phyloP scores from a whole-genome alignment of 2,329 filamentous ascomycete species.

The Pseudocercospora cruenta region DNA sequence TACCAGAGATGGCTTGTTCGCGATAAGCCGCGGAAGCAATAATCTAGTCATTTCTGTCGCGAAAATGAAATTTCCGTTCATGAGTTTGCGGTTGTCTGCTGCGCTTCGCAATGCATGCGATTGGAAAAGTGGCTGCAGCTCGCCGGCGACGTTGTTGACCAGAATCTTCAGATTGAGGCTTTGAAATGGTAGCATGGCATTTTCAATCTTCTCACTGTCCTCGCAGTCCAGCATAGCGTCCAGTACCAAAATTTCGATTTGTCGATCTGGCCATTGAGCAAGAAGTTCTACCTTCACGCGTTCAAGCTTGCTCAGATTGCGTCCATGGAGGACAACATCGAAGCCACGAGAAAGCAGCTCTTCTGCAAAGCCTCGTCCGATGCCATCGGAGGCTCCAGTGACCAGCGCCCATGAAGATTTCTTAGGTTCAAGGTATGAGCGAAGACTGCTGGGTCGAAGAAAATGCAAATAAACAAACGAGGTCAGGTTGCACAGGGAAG shows the following conservation, averaged over 20 bases:
- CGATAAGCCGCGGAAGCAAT: constrained; percentile 49
- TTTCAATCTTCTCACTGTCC: constrained; percentile 31
- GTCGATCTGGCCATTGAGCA: constrained; percentile 43
- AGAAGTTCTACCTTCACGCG: constrained; percentile 44
- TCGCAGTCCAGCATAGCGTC: constrained; percentile 42
- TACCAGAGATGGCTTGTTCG: constrained; percentile 49
- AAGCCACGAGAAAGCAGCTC: constrained; percentile 56
- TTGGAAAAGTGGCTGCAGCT: constrained; percentile 12
- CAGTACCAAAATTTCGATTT: constrained; percentile 47
- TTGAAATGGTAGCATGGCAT: not conserved
- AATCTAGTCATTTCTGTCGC: constrained; percentile 51
- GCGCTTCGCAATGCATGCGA: constrained; percentile 5
- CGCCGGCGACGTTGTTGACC: constrained; percentile 59
- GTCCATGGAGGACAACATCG: constrained; percentile 59
- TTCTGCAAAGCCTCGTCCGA: constrained; percentile 53
- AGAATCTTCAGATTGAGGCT: constrained; percentile 51
- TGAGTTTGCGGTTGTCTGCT: constrained; percentile 24
- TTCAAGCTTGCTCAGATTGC: constrained; percentile 52
- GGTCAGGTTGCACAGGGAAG: constrained; percentile 19
- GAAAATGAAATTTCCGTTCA: constrained; percentile 55
- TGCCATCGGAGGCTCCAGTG: constrained; percentile 58
- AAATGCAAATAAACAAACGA: constrained; percentile 31
- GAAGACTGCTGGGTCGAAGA: constrained; percentile 18
- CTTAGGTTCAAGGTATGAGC: not conserved
- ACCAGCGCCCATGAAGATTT: constrained; percentile 33